Base-by-base conservation (phyloP, 345 rosid species). In the Lumnitzera littorea region DNA sequence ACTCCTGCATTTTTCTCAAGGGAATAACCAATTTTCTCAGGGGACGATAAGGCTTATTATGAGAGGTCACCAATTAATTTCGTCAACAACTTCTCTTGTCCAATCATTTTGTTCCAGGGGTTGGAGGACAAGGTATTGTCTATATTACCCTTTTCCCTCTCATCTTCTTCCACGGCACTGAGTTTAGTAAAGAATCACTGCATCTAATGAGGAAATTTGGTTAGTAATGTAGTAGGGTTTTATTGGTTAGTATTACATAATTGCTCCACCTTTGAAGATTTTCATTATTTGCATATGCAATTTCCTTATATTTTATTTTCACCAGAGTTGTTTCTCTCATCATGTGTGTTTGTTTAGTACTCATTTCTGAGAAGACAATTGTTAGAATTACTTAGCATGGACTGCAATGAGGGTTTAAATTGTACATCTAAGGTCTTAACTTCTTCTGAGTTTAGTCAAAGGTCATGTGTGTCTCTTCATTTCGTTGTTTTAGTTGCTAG, bases 21-120 rank as follows among this genome's bases (percentile, higher is more conserved):
- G 14, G 2, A n/a, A 49, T 20, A 8, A 14, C 36, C 52, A 41
- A 14, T 70, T 57, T 27, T 13, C 25, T 62, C 79, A 92, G 98
- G 96, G 76, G 61, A 64, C 62, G 97, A 87, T 48, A 74, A 83
- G 74, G 82, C 83, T 27, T 86, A 60, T 73, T 80, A 70, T 58
- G 96, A 94, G 64, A 83, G 95, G 65, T 78, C 99, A 16, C 99
- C 97, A 47, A 84, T 88, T 68, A 90, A 90, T 78, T 86, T 71
- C 57, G 95, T 88, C 2, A 85, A 88, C 63, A 78, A 67, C 63
- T 94, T 94, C 78, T 90, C 96, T 65, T 94, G 97, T 77, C 99
- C 96, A 70, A 80, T 86, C 67, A 90, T 94, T 80, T 77, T 88
- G 36, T 94, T 94, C 73, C 97, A 90, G 70, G 97, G 99, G 58